These are phyloP conservation scores for Pythium dissotocum DNA, from an alignment of 352 stramenopile species.

Conservation along the genomic window DNA sequence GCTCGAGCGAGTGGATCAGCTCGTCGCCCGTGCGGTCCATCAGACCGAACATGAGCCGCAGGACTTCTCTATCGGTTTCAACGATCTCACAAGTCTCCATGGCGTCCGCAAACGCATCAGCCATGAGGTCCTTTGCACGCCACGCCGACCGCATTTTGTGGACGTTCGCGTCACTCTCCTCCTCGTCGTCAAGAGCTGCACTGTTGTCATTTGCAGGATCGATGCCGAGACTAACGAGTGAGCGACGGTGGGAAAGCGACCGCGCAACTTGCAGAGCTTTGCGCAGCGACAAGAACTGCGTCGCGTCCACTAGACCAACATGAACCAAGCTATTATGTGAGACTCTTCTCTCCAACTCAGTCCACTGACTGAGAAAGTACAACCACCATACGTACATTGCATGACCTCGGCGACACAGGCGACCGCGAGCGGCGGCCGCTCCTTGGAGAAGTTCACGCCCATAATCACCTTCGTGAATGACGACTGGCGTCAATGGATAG, in stretches of 20 bases:
- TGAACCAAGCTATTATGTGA: background rate
- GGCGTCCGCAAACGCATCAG: conserved; percentile 36
- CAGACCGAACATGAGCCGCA: conserved; percentile 59
- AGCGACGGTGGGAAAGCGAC: background rate
- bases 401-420: conserved; percentile 57
- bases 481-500: no score
- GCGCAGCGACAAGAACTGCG: conserved; percentile 10
- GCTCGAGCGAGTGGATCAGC: conserved; percentile 38
- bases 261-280: background rate
- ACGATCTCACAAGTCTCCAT: conserved; percentile 48
- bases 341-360: no score
- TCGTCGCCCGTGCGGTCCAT: conserved; percentile 65
- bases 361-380: background rate
- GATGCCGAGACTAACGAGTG: background rate
- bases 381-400: conserved; percentile 36
- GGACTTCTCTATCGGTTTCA: conserved; percentile 45
- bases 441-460: conserved; percentile 35
- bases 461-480: conserved; percentile 14
- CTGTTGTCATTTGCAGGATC: background rate
- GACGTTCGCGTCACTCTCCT: conserved; percentile 9
- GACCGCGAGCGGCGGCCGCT: conserved; percentile 41
- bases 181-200: conserved; percentile 6
- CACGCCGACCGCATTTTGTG: conserved; percentile 20
- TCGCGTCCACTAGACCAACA: conserved; percentile 6
- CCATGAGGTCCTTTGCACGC: conserved; percentile 38